Percentiles rank a stretch among this genome's conserved stretches.
Conservation (phyloP, 1,284 basidiomycete genomes). For the Xerocomus amazonicus region DNA sequence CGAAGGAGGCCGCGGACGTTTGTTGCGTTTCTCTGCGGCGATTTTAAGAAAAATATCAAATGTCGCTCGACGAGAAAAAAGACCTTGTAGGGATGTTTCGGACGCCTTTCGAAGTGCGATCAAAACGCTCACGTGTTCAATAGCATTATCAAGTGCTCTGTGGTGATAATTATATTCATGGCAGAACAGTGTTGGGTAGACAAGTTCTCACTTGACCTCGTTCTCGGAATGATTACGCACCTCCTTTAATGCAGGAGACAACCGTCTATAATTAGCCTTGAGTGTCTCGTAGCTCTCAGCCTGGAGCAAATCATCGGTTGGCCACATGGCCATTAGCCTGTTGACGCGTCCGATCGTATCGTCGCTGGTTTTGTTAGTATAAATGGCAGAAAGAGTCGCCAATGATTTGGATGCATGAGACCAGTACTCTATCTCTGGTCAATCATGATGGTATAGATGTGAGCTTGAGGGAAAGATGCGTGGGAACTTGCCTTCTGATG, state of each 20-base stretch:
- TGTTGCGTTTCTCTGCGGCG: conserved; percentile 62
- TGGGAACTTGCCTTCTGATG: conserved; percentile 35
- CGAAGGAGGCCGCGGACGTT: conserved; percentile 67
- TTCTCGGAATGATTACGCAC: conserved; percentile 56
- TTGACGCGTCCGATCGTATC: conserved; percentile 70
- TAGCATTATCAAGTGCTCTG: conserved; percentile 66
- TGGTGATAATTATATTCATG: conserved; percentile 13
- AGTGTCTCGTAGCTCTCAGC: conserved; percentile 64
- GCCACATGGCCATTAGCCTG: conserved; percentile 66
- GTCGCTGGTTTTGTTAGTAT: conserved; percentile 44
- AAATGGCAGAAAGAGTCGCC: conserved; percentile 50
- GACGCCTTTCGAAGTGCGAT: conserved; percentile 69
- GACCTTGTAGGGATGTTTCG: conserved; percentile 57
- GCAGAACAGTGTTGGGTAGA: conserved; percentile 4
- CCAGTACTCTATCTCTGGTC: conserved; percentile 68
- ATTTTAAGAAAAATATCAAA: not conserved
- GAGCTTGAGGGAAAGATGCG: conserved; percentile 11
- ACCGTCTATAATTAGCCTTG: conserved; percentile 59
- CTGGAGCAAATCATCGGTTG: conserved; percentile 61
- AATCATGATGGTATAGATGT: conserved; percentile 3
- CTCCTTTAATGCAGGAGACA: conserved; percentile 57
- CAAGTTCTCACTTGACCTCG: conserved; percentile 55
- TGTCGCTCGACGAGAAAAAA: conserved; percentile 1
- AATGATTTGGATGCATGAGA: conserved; percentile 58
- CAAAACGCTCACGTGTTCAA: conserved; percentile 65